Evolutionary conservation across 306 rosid genomes (phyloP), one percentile per base, ranked within the genome.

Genomic region (Glycine soja): DNA sequence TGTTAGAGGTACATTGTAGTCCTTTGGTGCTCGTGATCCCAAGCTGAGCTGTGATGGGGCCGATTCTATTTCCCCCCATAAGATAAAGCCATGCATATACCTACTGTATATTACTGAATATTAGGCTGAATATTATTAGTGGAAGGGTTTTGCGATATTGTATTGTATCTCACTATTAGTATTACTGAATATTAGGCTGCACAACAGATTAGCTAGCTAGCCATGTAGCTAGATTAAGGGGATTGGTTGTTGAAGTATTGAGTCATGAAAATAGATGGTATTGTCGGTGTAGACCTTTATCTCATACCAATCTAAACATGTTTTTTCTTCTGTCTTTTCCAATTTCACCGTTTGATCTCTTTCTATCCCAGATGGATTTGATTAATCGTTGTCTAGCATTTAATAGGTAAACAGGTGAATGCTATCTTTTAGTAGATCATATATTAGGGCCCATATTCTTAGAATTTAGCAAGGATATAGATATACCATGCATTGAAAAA

Each of bases 31-130:
- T 72, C 69, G 57, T 61, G 79, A 79, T 80, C 81, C 67, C 81
- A n/a, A 46, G 54, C 15, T 91, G 74, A 91, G 92, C 90, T 91
- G 86, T 91, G 32, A 86, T 87, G 92, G 92, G 81, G 43, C 84
- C 91, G n/a, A 43, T 65, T 48, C 59, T 18, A 16, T 70, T 80
- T 82, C 16, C 46, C 36, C 15, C 12, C 30, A 11, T 15, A 15
- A 24, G 11, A 72, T 79, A 61, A 72, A 57, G 42, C 12, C 52
- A 51, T 79, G 9, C 11, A 58, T 69, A 15, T 67, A 80, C 68
- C 80, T 78, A 46, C 34, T n/a, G n/a, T n/a, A n/a, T n/a, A n/a
- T n/a, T n/a, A n/a, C n/a, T n/a, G n/a, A n/a, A n/a, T n/a, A n/a
- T n/a, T n/a, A n/a, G n/a, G n/a, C n/a, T n/a, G n/a, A n/a, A n/a